Percentiles rank a stretch among this genome's conserved stretches.
These are phyloP conservation scores for Malus asiatica DNA, from an alignment of 306 rosid species.

Conservation along the genomic window DNA sequence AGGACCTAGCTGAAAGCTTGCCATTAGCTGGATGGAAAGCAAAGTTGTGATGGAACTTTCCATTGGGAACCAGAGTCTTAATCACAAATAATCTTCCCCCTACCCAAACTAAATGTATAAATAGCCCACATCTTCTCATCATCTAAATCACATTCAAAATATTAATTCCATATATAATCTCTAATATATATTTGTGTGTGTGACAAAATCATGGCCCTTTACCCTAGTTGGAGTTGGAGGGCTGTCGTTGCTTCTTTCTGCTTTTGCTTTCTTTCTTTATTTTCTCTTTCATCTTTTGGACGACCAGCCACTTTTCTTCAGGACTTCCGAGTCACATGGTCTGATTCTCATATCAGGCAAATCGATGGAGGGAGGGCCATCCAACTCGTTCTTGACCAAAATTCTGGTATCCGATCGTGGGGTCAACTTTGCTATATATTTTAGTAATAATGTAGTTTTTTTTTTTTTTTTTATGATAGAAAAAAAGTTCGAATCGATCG, in stretches of 20 bases:
- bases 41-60: slow-evolving; percentile 28
- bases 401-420: slow-evolving; percentile 45
- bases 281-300: slow-evolving; percentile 31
- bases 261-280: slow-evolving; percentile 21
- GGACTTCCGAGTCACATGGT: slow-evolving; percentile 69
- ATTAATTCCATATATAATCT: neutral
- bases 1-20: slow-evolving; percentile 50
- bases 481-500: neutral
- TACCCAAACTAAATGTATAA: neutral
- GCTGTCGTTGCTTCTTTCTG: neutral
- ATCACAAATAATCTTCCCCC: neutral
- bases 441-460: neutral
- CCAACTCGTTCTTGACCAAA: slow-evolving; percentile 78
- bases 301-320: slow-evolving; percentile 68
- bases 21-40: slow-evolving; percentile 82
- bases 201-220: neutral
- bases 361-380: slow-evolving; percentile 70
- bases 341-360: slow-evolving; percentile 63
- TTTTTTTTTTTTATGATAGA: too few species aligned
- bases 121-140: neutral
- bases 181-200: neutral
- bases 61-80: slow-evolving; percentile 2
- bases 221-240: slow-evolving; percentile 15
- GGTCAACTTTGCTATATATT: slow-evolving; percentile 3
- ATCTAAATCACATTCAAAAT: slow-evolving; percentile 1